A percentile compares a stretch with the other conserved stretches of the same genome.
phyloP scores from a whole-genome alignment of 495 filamentous ascomycete species.

The Aspergillus indologenus region DNA sequence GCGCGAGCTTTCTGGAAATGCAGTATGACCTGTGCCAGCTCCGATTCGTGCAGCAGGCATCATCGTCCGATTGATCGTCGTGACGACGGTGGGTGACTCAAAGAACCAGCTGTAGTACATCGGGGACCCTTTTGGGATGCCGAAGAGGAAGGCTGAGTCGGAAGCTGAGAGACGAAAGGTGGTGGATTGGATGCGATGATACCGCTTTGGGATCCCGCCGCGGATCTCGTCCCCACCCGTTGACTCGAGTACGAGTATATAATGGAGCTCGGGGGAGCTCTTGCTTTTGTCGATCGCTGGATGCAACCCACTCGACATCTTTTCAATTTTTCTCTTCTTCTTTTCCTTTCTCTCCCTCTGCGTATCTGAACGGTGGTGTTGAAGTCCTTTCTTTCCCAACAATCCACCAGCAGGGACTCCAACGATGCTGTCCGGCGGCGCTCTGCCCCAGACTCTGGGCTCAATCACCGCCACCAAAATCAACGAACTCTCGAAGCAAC shows the following conservation, averaged over 20 bases:
- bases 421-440: slow-evolving; percentile 31
- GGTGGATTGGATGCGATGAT: not conserved
- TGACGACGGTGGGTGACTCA: not conserved
- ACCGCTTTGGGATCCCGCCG: not conserved
- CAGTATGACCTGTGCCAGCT: slow-evolving; percentile 20
- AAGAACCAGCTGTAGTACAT: not conserved
- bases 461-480: slow-evolving; percentile 66
- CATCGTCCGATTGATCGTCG: not conserved
- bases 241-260: not conserved
- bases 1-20: slow-evolving; percentile 19
- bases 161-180: not conserved
- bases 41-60: not conserved
- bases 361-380: not conserved
- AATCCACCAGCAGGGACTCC: not conserved
- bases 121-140: not conserved
- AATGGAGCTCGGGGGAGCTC: not conserved
- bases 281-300: not conserved
- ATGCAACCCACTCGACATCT: not conserved
- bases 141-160: not conserved
- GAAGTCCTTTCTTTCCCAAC: not conserved
- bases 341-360: not conserved
- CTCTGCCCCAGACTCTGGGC: slow-evolving; percentile 59
- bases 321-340: not conserved
- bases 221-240: not conserved
- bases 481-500: slow-evolving; percentile 58